These are phyloP conservation scores for Fusarium euwallaceae DNA, from an alignment of 2,329 filamentous ascomycete genomes.

Conservation along the genomic window DNA sequence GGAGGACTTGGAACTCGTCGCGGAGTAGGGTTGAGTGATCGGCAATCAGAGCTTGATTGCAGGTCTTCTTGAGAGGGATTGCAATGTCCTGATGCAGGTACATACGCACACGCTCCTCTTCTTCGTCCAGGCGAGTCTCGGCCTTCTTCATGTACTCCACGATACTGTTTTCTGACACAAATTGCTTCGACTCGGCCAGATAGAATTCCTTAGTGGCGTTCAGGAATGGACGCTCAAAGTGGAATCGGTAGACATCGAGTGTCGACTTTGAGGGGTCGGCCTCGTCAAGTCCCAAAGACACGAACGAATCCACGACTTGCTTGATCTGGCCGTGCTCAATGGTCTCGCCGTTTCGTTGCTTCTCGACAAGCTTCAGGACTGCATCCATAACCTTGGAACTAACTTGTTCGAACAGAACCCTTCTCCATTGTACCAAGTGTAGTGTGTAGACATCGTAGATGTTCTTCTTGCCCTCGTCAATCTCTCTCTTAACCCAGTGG, in stretches of 20 bases:
- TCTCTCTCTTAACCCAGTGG: conserved; percentile 99
- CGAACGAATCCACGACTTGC: conserved; percentile 95
- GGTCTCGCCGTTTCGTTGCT: conserved; percentile 96
- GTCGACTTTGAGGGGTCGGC: conserved; percentile 93
- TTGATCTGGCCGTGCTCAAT: conserved; percentile 98
- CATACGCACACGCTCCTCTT: conserved; percentile 92
- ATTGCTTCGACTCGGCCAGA: conserved; percentile 90
- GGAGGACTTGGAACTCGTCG: conserved; percentile 93
- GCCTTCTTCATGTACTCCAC: conserved; percentile 99
- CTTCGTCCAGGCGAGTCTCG: conserved; percentile 87
- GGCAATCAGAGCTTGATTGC: conserved; percentile 89
- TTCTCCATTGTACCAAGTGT: conserved; percentile 94
- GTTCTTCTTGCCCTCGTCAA: conserved; percentile 98
- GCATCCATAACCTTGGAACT: conserved; percentile 93
- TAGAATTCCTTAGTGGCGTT: conserved; percentile 88
- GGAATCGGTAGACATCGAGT: conserved; percentile 91
- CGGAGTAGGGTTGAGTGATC: conserved; percentile 88
- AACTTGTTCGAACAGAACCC: conserved; percentile 88
- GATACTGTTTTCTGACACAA: conserved; percentile 95
- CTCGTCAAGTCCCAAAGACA: conserved; percentile 94
- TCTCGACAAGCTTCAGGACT: conserved; percentile 94
- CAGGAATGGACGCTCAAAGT: conserved; percentile 95
- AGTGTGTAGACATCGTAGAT: conserved; percentile 98
- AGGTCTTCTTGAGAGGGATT: conserved; percentile 84
- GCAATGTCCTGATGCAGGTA: conserved; percentile 95